Percentiles rank a stretch among this genome's conserved stretches.
Conservation (phyloP, 2,329 filamentous ascomycete species). For the Cytospora piceae region DNA sequence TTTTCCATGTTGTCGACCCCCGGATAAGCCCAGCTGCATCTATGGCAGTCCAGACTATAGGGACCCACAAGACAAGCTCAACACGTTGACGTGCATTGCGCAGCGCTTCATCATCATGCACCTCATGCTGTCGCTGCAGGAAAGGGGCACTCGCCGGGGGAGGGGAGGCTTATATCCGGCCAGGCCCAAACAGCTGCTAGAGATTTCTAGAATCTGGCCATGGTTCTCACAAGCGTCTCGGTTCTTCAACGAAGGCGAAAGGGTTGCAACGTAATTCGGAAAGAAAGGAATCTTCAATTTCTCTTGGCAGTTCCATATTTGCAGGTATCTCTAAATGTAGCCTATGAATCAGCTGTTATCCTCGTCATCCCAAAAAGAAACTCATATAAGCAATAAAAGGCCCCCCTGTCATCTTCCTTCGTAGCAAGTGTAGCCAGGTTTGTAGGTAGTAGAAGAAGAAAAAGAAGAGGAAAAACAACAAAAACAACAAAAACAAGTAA, state of each 20-base stretch:
- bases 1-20: neutral
- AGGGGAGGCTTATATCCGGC: neutral
- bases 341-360: slow-evolving; percentile 20
- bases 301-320: slow-evolving; percentile 24
- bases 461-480: slow-evolving; percentile 1
- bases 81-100: slow-evolving; percentile 14
- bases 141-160: neutral
- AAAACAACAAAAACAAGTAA: neutral
- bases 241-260: neutral
- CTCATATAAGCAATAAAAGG: neutral
- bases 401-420: slow-evolving; percentile 6
- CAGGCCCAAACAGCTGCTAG: neutral
- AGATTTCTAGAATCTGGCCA: no score
- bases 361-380: slow-evolving; percentile 6
- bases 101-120: slow-evolving; percentile 6
- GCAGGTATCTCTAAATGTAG: slow-evolving; percentile 28
- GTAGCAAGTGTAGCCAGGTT: slow-evolving; percentile 11
- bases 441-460: slow-evolving; percentile 18
- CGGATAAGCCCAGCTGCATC: slow-evolving; percentile 1
- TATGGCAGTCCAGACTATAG: slow-evolving; percentile 3
- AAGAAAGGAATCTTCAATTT: slow-evolving; percentile 22
- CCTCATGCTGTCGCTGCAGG: neutral
- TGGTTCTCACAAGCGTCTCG: neutral
- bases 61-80: slow-evolving; percentile 18
- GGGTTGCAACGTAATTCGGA: neutral